Percentiles rank a stretch among this genome's conserved stretches.
Evolutionary conservation across 176 grass and related monocot species (phyloP).

Genomic region (Carex myosuroides): DNA sequence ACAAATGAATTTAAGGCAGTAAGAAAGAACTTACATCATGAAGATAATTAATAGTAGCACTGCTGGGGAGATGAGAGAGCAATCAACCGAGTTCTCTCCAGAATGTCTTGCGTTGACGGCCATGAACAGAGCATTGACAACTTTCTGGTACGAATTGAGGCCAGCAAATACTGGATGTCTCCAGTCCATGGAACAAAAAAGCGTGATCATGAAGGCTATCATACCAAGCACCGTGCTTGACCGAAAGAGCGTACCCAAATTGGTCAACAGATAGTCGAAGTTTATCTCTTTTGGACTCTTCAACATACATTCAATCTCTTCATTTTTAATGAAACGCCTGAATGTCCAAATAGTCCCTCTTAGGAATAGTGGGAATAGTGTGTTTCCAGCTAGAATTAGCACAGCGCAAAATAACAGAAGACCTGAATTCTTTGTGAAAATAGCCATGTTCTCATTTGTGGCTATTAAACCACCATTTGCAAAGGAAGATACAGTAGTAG

Average conservation of each 20-base stretch:
- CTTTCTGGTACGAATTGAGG: conserved; percentile 38
- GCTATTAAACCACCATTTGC: conserved; percentile 66
- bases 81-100: conserved; percentile 67
- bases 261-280: conserved; percentile 24
- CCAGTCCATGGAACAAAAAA: conserved; percentile 60
- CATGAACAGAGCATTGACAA: conserved; percentile 56
- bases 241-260: conserved; percentile 8
- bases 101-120: conserved; percentile 46
- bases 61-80: conserved; percentile 52
- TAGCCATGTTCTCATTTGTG: conserved; percentile 71
- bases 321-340: background rate
- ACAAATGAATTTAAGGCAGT: background rate
- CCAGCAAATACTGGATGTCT: conserved; percentile 43
- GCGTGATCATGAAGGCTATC: background rate
- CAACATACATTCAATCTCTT: conserved; percentile 27
- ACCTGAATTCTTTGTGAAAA: conserved; percentile 41
- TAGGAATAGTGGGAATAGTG: conserved; percentile 51
- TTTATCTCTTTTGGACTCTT: conserved; percentile 14
- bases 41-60: conserved; percentile 42
- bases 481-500: conserved; percentile 48
- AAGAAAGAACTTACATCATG: conserved; percentile 50
- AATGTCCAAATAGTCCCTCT: conserved; percentile 27
- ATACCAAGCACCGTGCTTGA: conserved; percentile 25
- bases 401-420: conserved; percentile 44
- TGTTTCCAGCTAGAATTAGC: conserved; percentile 59